Evolutionary conservation across 73 alveolate genomes (phyloP).

Genomic region (Durusdinium trenchii): DNA sequence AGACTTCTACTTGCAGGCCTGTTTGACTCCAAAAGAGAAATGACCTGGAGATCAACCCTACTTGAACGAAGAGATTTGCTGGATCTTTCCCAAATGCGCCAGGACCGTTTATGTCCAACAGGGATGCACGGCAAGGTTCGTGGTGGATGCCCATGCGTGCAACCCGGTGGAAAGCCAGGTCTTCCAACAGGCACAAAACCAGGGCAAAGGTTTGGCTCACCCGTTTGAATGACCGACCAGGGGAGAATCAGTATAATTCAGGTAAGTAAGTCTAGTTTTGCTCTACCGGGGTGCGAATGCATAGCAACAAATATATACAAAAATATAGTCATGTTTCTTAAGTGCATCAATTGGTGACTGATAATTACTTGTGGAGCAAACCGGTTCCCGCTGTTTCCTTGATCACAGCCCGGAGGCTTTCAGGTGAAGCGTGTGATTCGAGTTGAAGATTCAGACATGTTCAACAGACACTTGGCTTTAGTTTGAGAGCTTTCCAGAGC

Average conservation of each 20-base stretch:
- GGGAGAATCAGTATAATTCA: background rate
- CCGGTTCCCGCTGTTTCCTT: too few relatives aligned
- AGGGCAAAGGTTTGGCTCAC: background rate
- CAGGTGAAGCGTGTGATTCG: slow-evolving; percentile 84
- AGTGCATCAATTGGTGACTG: too few relatives aligned
- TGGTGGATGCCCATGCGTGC: slow-evolving; percentile 69
- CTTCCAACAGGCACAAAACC: slow-evolving; percentile 56
- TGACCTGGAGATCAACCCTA: background rate
- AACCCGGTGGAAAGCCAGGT: slow-evolving; percentile 62
- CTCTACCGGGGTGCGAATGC: background rate
- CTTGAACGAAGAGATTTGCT: background rate
- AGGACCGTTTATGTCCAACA: slow-evolving; percentile 76
- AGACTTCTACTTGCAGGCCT: background rate
- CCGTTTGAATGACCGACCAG: background rate
- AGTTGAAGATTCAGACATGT: slow-evolving; percentile 77
- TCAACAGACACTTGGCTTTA: slow-evolving; percentile 30
- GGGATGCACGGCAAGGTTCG: slow-evolving; percentile 54
- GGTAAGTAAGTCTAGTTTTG: background rate
- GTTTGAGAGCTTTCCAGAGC: too few relatives aligned
- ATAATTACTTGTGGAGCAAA: too few relatives aligned
- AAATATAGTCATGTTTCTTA: too few relatives aligned
- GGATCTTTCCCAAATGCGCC: background rate
- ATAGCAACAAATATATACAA: background rate
- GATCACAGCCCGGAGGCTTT: slow-evolving; percentile 13
- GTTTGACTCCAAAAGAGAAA: background rate